Conservation (phyloP, 192 early-diverging fungal species). For the Thoreauomyces humboldtii region DNA sequence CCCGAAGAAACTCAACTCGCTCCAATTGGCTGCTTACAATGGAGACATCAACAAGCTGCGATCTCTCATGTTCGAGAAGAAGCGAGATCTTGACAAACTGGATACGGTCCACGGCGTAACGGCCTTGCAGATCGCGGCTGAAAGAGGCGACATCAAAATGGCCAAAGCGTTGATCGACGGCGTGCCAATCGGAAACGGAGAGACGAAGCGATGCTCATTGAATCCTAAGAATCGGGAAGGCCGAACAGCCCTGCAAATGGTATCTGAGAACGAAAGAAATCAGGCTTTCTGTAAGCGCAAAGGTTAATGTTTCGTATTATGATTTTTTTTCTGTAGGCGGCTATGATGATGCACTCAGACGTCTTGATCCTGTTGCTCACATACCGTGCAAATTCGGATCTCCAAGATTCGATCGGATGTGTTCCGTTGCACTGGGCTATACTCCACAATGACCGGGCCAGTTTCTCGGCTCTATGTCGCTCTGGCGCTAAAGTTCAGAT, state of each 20-base stretch:
- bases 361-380: slow-evolving; percentile 35
- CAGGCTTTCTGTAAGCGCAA: neutral
- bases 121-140: slow-evolving; percentile 42
- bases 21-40: slow-evolving; percentile 36
- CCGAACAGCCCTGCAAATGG: slow-evolving; percentile 11
- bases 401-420: slow-evolving; percentile 34
- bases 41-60: slow-evolving; percentile 35
- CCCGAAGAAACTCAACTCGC: slow-evolving; percentile 41
- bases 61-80: slow-evolving; percentile 26
- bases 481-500: slow-evolving; percentile 14
- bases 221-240: slow-evolving; percentile 11
- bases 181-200: neutral
- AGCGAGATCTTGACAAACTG: slow-evolving; percentile 41
- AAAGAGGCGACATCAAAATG: slow-evolving; percentile 17
- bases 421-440: slow-evolving; percentile 36
- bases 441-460: slow-evolving; percentile 18
- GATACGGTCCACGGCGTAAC: slow-evolving; percentile 42
- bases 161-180: slow-evolving; percentile 27
- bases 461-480: neutral
- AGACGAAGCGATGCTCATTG: neutral
- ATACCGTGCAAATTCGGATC: slow-evolving; percentile 21
- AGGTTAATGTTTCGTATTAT: too few species aligned
- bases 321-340: slow-evolving; percentile 24
- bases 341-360: slow-evolving; percentile 22
- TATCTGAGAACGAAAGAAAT: neutral